Evolutionary conservation across 257 asterid species (phyloP), one percentile per base, ranked within the genome.

Genomic region (Solanum bulbocastanum): DNA sequence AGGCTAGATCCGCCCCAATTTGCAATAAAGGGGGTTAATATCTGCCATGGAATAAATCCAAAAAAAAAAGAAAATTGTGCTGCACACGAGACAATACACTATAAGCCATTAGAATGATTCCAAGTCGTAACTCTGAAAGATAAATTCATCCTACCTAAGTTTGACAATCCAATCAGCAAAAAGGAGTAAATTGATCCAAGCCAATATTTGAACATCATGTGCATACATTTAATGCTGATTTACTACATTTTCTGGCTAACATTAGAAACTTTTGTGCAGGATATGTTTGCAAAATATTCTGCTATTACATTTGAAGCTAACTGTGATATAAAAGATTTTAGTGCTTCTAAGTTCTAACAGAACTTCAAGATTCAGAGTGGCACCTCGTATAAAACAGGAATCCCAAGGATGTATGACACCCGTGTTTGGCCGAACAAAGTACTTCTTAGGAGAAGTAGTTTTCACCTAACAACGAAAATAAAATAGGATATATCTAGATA

Each of bases 401-500:
- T 92, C 98, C 96, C 93, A 90, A 25, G 99, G 98, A 78, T 90
- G 91, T 86, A 96, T 87, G 10, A 96, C 93, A 39, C 97, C 98
- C 5, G 93, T 90, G 92, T 96, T 94, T 85, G 98, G 99, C 56
- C 99, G 94, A 83, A 96, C 99, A 89, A 92, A 96, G 86, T 95
- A 96, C 90, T 94, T 96, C 92, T 93, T 94, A 8, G 99, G 98
- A 58, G 98, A 93, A 30, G 99, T 96, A 72, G 98, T 96, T 92
- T 96, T 96, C 87, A 96, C 98, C 99, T 96, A 87, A 73, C 86
- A n/a, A 86, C 27, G 2, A 27, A 37, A 66, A 72, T 49, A 66
- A 82, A 46, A 82, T 44, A 82, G 44, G 32, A 82, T 5, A 49
- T 49, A 82, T 52, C 86, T 82, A 46, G 86, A 49, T 30, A 82